phyloP scores from a whole-genome alignment of 495 filamentous ascomycete genomes.

The Aspergillus affinis region DNA sequence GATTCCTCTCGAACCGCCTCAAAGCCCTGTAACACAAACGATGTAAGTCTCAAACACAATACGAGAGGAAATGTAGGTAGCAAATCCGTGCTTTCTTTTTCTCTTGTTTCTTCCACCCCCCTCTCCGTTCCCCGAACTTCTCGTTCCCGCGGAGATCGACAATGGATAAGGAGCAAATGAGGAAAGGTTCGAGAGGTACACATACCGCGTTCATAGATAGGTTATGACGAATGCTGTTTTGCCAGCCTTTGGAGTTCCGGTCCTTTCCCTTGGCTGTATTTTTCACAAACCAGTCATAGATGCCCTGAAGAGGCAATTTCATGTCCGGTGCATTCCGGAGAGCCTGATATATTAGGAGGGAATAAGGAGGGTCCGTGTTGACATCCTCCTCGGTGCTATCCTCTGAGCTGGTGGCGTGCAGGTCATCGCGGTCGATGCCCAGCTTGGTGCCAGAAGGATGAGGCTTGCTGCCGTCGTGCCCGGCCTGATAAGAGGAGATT shows the following conservation, averaged over 20 bases:
- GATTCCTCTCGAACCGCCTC: slow-evolving; percentile 52
- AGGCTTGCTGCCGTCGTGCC: slow-evolving; percentile 11
- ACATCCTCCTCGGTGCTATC: slow-evolving; percentile 34
- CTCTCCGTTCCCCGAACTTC: not conserved
- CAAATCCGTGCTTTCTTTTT: not conserved
- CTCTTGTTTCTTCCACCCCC: not conserved
- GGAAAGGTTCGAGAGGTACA: slow-evolving; percentile 15
- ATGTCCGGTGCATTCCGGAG: slow-evolving; percentile 63
- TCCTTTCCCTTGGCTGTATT: slow-evolving; percentile 74
- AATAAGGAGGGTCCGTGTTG: slow-evolving; percentile 68
- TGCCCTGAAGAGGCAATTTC: slow-evolving; percentile 76
- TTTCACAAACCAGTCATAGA: slow-evolving; percentile 86
- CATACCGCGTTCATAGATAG: slow-evolving; percentile 94
- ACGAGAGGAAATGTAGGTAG: not conserved
- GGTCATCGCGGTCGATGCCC: slow-evolving; percentile 16
- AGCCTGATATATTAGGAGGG: slow-evolving; percentile 75
- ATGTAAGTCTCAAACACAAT: slow-evolving; percentile 13
- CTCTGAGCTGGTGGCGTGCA: slow-evolving; percentile 16
- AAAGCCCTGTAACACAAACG: slow-evolving; percentile 56
- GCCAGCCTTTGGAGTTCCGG: slow-evolving; percentile 75
- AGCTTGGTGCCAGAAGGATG: slow-evolving; percentile 16
- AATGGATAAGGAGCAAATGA: slow-evolving; percentile 6
- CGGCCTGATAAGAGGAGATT: slow-evolving; percentile 24
- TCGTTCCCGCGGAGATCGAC: not conserved
- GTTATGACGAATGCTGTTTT: slow-evolving; percentile 96